phyloP scores from a whole-genome alignment of 768 basidiomycete genomes.

The Butyriboletus loyo region DNA sequence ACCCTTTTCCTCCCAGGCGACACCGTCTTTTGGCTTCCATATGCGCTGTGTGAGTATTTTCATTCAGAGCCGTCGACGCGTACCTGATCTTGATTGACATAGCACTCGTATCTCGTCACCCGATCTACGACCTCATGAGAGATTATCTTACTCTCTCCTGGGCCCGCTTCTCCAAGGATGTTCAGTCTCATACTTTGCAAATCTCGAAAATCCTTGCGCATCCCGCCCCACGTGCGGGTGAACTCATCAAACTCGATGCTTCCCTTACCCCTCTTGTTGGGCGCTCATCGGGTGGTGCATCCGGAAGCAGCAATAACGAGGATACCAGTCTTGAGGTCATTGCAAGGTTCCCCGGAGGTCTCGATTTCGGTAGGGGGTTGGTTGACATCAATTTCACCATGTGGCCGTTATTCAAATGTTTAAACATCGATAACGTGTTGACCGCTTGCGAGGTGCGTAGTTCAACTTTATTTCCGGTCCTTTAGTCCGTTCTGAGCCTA shows the following conservation, averaged over 20 bases:
- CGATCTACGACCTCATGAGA: constrained; percentile 92
- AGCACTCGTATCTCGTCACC: constrained; percentile 89
- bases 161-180: constrained; percentile 93
- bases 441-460: constrained; percentile 78
- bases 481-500: background rate
- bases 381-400: constrained; percentile 95
- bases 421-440: constrained; percentile 91
- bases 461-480: background rate
- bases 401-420: constrained; percentile 93
- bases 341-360: constrained; percentile 87
- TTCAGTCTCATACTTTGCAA: constrained; percentile 87
- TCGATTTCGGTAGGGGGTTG: constrained; percentile 87
- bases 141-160: constrained; percentile 95
- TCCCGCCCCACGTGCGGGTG: constrained; percentile 84
- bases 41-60: constrained; percentile 70
- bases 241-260: constrained; percentile 82
- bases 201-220: constrained; percentile 86
- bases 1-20: constrained; percentile 86
- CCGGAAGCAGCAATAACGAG: constrained; percentile 18
- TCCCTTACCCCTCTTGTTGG: constrained; percentile 50
- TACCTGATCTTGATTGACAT: constrained; percentile 10
- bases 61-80: background rate
- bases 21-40: constrained; percentile 94
- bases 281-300: constrained; percentile 46
- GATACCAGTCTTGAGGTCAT: constrained; percentile 73